Percentiles rank a stretch among this genome's conserved stretches.
Evolutionary conservation across 164 flowering plant species (phyloP).

Genomic region (Vitis labrusca): DNA sequence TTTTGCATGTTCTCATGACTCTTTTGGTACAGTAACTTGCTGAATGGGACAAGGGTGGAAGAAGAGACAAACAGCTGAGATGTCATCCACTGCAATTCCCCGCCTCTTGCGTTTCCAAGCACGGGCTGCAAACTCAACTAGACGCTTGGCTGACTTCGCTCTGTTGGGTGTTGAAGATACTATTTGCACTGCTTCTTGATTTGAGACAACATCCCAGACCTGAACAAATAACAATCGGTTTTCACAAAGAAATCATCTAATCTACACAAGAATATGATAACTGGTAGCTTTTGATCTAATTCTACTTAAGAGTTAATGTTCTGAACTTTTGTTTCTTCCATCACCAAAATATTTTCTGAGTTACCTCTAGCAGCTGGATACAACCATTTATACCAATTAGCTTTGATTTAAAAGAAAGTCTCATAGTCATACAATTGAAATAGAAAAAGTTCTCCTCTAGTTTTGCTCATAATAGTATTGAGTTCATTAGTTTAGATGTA

Average conservation of each 20-base stretch:
- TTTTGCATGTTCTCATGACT: constrained; percentile 9
- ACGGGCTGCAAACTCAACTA: constrained; percentile 62
- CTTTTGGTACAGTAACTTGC: constrained; percentile 2
- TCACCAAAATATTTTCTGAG: no score
- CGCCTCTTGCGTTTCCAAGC: constrained; percentile 80
- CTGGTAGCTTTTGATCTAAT: no score
- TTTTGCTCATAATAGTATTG: no score
- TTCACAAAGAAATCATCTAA: background rate
- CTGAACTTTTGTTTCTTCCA: no score
- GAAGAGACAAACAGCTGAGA: constrained; percentile 92
- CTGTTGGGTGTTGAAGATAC: constrained; percentile 64
- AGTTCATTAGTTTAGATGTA: no score
- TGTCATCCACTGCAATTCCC: constrained; percentile 79
- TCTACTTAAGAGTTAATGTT: no score
- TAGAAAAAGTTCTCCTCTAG: no score
- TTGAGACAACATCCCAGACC: constrained; percentile 98
- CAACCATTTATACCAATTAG: no score
- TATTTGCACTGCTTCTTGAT: constrained; percentile 86
- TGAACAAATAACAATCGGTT: constrained; percentile 7
- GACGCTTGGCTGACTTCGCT: constrained; percentile 65
- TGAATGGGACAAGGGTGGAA: constrained; percentile 45
- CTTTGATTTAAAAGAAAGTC: no score
- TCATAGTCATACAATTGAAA: no score
- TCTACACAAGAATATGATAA: no score
- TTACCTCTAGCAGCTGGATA: no score